Base-by-base conservation (phyloP, 129 eudicot genomes). In the Flaveria brownii region DNA sequence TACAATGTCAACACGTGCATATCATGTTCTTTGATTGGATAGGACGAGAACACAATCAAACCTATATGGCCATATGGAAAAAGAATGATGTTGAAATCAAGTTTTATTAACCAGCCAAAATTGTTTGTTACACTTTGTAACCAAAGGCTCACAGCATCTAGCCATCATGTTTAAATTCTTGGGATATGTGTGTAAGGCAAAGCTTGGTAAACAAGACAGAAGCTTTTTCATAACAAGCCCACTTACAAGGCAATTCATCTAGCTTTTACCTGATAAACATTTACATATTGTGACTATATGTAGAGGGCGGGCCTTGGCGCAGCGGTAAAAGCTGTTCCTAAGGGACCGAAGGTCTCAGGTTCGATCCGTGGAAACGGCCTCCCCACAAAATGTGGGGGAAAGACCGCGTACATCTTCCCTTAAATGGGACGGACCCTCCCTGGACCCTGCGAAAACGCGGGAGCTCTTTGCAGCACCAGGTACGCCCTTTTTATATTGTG, bases 1-100 rank as follows among this genome's bases (percentile, higher is more conserved):
- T 28, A 63, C 69, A 63, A 63, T 63, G 69, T 62, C 46, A 63
- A 63, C 45, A 63, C 46, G 30, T 30, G 46, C 69, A 30, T 43
- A 30, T 28, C 68, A 14, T 63, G 22, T 30, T 63, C 68, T 63
- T 63, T 63, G 33, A 14, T 43, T 14, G 10, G 11, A 30, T 63
- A 28, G 22, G 28, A 14, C 45, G 14, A 63, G 2, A 63, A 14
- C 18, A 14, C n/a, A 28, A 26, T 23, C 68, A 30, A 13, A 25
- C 26, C 62, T 56, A 56, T 56, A 55, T 56, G 22, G 62, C 63
- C 22, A 56, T 56, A 17, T 56, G 22, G 28, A 9, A 55, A 55
- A 18, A 9, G 7, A 55, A 55, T 25, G n/a, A 30, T 61, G 68
- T 62, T 14, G 12, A 26, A 62, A 62, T 25, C 20, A 18, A 62